Evolutionary conservation across 2,329 filamentous ascomycete species (phyloP), one percentile per base, ranked within the genome.

Genomic region (Graphilbum sp.): DNA sequence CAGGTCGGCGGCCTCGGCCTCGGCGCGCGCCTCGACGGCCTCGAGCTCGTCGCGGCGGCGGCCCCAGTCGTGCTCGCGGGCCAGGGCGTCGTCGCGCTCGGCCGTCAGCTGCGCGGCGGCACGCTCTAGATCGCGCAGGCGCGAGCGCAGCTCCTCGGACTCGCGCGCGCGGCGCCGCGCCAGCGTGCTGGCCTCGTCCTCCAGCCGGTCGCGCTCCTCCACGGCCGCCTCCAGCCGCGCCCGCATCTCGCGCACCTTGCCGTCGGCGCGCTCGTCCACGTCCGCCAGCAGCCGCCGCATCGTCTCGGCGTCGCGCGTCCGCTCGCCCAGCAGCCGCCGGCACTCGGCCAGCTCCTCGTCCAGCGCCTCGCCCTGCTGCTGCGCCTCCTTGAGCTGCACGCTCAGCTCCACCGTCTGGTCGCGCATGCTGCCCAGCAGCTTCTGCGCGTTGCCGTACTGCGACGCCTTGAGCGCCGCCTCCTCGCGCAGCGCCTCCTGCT

Each of bases 291-390:
- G 67, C 35, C 86, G 69, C 25, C 90, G 75, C 87, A 98, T 96
- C 1, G 85, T 95, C 61, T 96, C 88, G 20, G 77, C 83, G 58
- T 98, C 90, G 32, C 90, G 75, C 4, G 84, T 88, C 20, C 90
- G 77, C 57, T 98, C 90, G 37, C 73, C 75, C 2, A 98, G 69
- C 43, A 95, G 70, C 41, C 84, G 74, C 53, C 93, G 86, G 3
- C 86, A 79, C 56, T 98, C 90, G 1, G 75, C 74, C 1, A 96
- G 67, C 55, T 98, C 90, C 58, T 98, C 90, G 51, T 95, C 88
- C 1, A 96, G 63, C 41, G 78, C 82, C 51, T 95, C 87, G 30
- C 78, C 80, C 46, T 85, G 78, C 36, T 79, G 74, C 43, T 81
- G 76, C 1, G 82, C 75, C 58, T 98, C 90, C 56, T 90, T 93